Conservation (phyloP, 192 early-diverging fungal genomes). For the Haplosporangium gracile region DNA sequence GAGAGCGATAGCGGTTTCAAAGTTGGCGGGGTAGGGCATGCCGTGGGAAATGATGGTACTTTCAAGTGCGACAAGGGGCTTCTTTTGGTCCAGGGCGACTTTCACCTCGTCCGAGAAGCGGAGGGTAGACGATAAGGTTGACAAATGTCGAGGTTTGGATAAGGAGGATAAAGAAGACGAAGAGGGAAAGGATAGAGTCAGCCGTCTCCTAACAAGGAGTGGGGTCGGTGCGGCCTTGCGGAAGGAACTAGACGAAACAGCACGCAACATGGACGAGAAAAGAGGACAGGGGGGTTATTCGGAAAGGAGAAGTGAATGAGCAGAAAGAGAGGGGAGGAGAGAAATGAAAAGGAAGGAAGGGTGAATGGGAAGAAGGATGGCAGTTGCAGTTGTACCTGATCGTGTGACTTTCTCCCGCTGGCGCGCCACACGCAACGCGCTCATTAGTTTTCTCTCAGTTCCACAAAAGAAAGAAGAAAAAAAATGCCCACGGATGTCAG, state of each 20-base stretch:
- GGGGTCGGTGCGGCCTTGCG: background rate
- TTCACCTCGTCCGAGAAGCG: constrained; percentile 60
- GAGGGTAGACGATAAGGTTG: constrained; percentile 24
- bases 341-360: background rate
- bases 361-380: background rate
- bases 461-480: background rate
- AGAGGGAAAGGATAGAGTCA: background rate
- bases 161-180: background rate
- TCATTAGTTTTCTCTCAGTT: background rate
- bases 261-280: background rate
- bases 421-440: background rate
- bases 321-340: background rate
- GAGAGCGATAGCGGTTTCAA: constrained; percentile 85
- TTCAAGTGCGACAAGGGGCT: constrained; percentile 92
- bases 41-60: constrained; percentile 97
- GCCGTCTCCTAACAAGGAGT: background rate
- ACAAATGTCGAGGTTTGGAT: background rate
- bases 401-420: background rate
- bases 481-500: background rate
- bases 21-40: constrained; percentile 95
- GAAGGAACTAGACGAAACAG: background rate
- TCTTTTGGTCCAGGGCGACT: constrained; percentile 68
- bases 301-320: background rate
- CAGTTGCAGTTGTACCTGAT: background rate
- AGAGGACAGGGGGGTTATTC: background rate